Conservation (phyloP, 352 stramenopile species). For the Pilasporangium apinafurcum region DNA sequence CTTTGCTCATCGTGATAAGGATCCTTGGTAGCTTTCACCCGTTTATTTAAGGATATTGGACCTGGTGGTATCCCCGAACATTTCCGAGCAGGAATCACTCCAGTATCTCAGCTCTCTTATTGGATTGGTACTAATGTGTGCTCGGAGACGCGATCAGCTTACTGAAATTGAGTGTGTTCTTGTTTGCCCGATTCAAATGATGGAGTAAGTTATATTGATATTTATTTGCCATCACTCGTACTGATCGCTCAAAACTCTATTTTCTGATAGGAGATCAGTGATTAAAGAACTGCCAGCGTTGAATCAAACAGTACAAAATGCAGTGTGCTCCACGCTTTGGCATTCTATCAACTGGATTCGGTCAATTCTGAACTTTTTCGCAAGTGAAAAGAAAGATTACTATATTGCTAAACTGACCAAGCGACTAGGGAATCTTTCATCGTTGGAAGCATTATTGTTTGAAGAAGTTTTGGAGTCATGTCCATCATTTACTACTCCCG, state of each 20-base stretch:
- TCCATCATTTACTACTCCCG: slow-evolving; percentile 22
- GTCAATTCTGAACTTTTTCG: slow-evolving; percentile 50
- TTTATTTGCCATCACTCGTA: not conserved
- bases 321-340: slow-evolving; percentile 40
- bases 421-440: slow-evolving; percentile 32
- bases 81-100: slow-evolving; percentile 34
- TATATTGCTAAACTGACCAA: slow-evolving; percentile 25
- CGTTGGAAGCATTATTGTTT: slow-evolving; percentile 32
- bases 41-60: slow-evolving; percentile 47
- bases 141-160: slow-evolving; percentile 16
- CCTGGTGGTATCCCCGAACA: slow-evolving; percentile 29
- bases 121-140: slow-evolving; percentile 31
- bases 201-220: slow-evolving; percentile 30
- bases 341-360: slow-evolving; percentile 61
- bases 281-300: slow-evolving; percentile 34
- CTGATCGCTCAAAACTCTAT: not conserved
- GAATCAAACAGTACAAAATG: slow-evolving; percentile 24
- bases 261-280: slow-evolving; percentile 19
- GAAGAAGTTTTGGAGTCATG: slow-evolving; percentile 21
- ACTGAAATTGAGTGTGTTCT: slow-evolving; percentile 37
- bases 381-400: slow-evolving; percentile 18
- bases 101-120: slow-evolving; percentile 34
- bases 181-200: slow-evolving; percentile 47
- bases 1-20: not conserved
- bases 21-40: slow-evolving; percentile 10